A percentile compares a stretch with the other conserved stretches of the same genome.
Conservation (phyloP, 257 asterid species). For the Henckelia pumila region DNA sequence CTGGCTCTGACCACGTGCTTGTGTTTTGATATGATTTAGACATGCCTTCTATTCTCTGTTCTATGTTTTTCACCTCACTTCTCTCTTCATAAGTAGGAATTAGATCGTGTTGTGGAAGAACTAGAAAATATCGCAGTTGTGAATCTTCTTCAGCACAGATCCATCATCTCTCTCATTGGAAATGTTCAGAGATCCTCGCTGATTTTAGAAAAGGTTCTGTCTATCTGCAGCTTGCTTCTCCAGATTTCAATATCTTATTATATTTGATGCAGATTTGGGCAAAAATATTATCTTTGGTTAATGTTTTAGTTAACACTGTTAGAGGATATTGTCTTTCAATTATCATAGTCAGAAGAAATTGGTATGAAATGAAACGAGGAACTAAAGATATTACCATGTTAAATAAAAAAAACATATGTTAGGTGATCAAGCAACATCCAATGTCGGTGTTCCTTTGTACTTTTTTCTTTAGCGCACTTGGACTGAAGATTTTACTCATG, state of each 20-base stretch:
- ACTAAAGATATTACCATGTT: not conserved
- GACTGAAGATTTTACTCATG: no score
- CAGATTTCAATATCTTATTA: not conserved
- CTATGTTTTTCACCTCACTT: slow-evolving; percentile 3
- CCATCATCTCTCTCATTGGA: slow-evolving; percentile 74
- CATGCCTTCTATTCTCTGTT: not conserved
- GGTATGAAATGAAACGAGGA: not conserved
- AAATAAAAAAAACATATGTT: no score
- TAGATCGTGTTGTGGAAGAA: slow-evolving; percentile 69
- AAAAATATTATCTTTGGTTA: not conserved
- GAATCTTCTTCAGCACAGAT: slow-evolving; percentile 61
- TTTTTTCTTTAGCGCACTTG: no score
- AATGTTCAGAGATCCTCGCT: slow-evolving; percentile 70
- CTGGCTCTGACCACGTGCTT: not conserved
- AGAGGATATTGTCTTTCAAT: not conserved
- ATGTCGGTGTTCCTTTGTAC: no score
- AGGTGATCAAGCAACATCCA: no score
- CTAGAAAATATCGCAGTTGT: slow-evolving; percentile 73
- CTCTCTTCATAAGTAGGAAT: slow-evolving; percentile 42
- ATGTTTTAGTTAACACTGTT: not conserved
- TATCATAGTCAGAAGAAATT: not conserved
- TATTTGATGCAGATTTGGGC: not conserved
- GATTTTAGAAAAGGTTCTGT: slow-evolving; percentile 59
- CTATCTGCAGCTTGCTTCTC: not conserved
- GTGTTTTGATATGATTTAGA: not conserved